Conservation (phyloP, 2,329 filamentous ascomycete genomes). For the Dichotomopilus funicola region DNA sequence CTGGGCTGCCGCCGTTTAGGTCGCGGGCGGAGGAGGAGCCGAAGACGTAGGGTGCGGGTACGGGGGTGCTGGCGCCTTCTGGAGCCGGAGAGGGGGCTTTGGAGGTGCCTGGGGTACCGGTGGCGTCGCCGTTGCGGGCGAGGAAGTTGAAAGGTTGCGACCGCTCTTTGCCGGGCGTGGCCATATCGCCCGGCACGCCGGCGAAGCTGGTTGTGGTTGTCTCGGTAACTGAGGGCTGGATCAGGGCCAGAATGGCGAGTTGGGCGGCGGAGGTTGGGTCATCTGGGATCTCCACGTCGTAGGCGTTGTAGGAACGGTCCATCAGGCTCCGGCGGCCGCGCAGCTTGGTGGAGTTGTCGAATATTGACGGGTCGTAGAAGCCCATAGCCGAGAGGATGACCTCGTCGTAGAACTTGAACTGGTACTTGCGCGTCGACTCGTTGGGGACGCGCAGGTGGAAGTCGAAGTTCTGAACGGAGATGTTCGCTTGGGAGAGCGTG, state of each 20-base stretch:
- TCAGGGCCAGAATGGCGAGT: conserved; percentile 54
- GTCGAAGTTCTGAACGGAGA: conserved; percentile 80
- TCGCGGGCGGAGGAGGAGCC: conserved; percentile 39
- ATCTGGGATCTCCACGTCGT: conserved; percentile 80
- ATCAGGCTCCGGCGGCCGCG: conserved; percentile 72
- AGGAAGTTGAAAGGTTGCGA: conserved; percentile 64
- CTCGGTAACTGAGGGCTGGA: conserved; percentile 52
- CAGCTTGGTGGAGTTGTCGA: conserved; percentile 77
- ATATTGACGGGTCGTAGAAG: conserved; percentile 83
- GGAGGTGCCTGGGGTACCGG: conserved; percentile 75
- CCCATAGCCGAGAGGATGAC: conserved; percentile 91
- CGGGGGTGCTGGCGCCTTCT: conserved; percentile 65
- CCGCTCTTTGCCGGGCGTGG: conserved; percentile 57
- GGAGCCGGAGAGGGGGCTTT: conserved; percentile 82
- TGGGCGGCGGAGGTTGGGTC: conserved; percentile 85
- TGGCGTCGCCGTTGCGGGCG: conserved; percentile 61
- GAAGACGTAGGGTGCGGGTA: conserved; percentile 51
- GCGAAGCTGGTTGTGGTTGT: conserved; percentile 38
- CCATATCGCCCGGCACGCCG: conserved; percentile 39
- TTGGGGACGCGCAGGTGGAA: conserved; percentile 87
- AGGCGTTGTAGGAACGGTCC: conserved; percentile 84
- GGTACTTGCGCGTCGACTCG: conserved; percentile 85
- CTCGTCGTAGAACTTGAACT: conserved; percentile 96
- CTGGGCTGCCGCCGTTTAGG: conserved; percentile 42
- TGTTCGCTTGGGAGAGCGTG: conserved; percentile 82